These are phyloP conservation scores for Colletotrichum destructivum DNA, from an alignment of 2,329 filamentous ascomycete species.

Conservation along the genomic window DNA sequence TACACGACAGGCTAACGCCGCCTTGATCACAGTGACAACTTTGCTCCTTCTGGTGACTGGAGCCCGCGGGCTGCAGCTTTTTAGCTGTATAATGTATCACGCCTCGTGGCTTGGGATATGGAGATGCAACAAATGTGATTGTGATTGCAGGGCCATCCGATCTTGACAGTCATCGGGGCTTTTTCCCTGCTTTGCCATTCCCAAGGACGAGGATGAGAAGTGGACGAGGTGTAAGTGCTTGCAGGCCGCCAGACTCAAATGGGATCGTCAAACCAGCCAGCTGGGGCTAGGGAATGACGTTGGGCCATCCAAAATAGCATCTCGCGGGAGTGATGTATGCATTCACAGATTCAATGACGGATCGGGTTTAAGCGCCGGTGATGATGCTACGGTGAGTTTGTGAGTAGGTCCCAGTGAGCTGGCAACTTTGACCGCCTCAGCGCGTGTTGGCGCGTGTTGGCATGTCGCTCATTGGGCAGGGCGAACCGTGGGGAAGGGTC, in stretches of 20 bases:
- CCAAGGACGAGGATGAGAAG: slow-evolving; percentile 22
- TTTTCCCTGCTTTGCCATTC: slow-evolving; percentile 2
- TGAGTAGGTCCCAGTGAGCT: slow-evolving; percentile 24
- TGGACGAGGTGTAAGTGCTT: slow-evolving; percentile 35
- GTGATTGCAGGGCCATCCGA: slow-evolving; percentile 30
- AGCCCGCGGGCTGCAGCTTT: slow-evolving; percentile 30
- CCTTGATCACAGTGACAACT: slow-evolving; percentile 33
- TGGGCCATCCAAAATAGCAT: slow-evolving; percentile 32
- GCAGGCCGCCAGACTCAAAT: slow-evolving; percentile 37
- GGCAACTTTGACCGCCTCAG: slow-evolving; percentile 12
- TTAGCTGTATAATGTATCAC: background rate
- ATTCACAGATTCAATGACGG: slow-evolving; percentile 18
- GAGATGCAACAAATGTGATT: slow-evolving; percentile 22
- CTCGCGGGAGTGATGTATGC: slow-evolving; percentile 13
- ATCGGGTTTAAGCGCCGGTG: slow-evolving; percentile 31
- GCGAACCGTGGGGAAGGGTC: slow-evolving; percentile 16
- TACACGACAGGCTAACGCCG: slow-evolving; percentile 47
- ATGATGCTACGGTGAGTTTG: background rate
- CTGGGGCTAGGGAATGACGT: slow-evolving; percentile 27
- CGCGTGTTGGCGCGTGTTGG: slow-evolving; percentile 3
- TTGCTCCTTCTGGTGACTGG: slow-evolving; percentile 22
- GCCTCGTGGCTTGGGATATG: slow-evolving; percentile 30
- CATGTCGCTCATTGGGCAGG: slow-evolving; percentile 18
- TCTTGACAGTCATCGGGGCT: slow-evolving; percentile 26
- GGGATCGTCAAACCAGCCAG: slow-evolving; percentile 19